Evolutionary conservation across 179 eudicot genomes (phyloP).

Genomic region (Nepenthes alata): DNA sequence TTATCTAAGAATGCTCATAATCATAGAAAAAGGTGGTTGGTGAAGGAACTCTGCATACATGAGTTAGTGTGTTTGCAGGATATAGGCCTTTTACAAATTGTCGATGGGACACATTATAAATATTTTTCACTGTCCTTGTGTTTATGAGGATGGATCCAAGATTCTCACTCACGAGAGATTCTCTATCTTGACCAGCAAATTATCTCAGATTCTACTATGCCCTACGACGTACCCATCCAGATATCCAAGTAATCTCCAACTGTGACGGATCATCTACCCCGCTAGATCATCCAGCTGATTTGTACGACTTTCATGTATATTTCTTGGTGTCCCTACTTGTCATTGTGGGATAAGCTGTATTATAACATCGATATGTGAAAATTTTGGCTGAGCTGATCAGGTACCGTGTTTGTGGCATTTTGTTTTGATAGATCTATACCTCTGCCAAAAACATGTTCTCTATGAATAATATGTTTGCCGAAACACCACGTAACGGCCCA

Average conservation of each 20-base stretch:
- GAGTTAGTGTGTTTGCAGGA: too few species aligned
- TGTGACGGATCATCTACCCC: constrained; percentile 60
- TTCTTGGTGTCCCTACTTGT: constrained; percentile 3
- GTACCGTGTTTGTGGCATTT: constrained; percentile 1
- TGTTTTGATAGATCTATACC: constrained; percentile 29
- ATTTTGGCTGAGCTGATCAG: constrained; percentile 21
- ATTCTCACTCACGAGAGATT: not conserved
- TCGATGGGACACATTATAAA: too few species aligned
- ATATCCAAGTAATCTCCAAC: constrained; percentile 73
- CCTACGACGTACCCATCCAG: constrained; percentile 62
- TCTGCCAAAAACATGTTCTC: constrained; percentile 23
- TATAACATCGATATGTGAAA: constrained; percentile 12
- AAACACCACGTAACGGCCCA: constrained; percentile 36
- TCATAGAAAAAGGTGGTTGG: too few species aligned
- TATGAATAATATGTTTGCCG: constrained; percentile 25
- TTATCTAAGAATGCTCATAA: too few species aligned
- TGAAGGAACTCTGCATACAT: too few species aligned
- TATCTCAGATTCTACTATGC: constrained; percentile 67
- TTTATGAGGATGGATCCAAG: not conserved
- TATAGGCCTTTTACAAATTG: too few species aligned
- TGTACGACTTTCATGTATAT: constrained; percentile 81
- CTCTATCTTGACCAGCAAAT: constrained; percentile 34
- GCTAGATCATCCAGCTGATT: constrained; percentile 84
- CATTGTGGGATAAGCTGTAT: not conserved
- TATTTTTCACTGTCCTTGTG: too few species aligned